Evolutionary conservation across 352 stramenopile species (phyloP), one percentile per base, ranked within the genome.

Genomic region (Phytophthora podocarpi): DNA sequence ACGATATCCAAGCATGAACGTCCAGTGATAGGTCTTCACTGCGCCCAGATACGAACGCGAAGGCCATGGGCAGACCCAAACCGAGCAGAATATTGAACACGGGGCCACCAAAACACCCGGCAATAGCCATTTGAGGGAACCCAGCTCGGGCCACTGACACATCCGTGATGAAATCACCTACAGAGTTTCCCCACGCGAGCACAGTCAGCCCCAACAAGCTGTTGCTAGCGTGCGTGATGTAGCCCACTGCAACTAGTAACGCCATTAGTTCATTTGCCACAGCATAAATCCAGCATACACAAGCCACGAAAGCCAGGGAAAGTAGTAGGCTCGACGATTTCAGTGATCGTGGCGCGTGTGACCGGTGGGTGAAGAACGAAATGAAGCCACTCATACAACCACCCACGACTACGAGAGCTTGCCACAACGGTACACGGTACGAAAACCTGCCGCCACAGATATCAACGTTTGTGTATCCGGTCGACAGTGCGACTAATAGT

Each of bases 201-300:
- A 95, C 82, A 4, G 87, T 94, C 20, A 95, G 57, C 2, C 85
- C 85, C 10, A 95, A 55, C 20, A 95, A 62, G 40, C 81, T 93
- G 51, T 88, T 91, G 54, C 82, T 88, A 8, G 78, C 75, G 27
- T 86, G 81, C 13, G 85, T 94, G 50, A 93, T 92, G 21, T 78
- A 74, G 11, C 87, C 87, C 26, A 91, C 69, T 0, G 86, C 79
- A 27, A 91, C 72, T 9, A 97, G 68, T 21, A 96, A 54, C 11
- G 80, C 83, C 52, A 98, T 83, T 1, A 97, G 55, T 42, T 98
- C 91, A 32, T 79, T 89, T 5, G 91, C 90, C 30, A 98, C 73
- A 2, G 85, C 71, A 67, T 97, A 98, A 63, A 98, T 97, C 93
- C 91, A 98, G 40, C 83, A 83, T 12, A 97, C 88, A 55, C 87